Percentiles rank a stretch among this genome's conserved stretches.
phyloP scores from a whole-genome alignment of 2,329 filamentous ascomycete species.

The Cladosporium austrohemisphaericum region DNA sequence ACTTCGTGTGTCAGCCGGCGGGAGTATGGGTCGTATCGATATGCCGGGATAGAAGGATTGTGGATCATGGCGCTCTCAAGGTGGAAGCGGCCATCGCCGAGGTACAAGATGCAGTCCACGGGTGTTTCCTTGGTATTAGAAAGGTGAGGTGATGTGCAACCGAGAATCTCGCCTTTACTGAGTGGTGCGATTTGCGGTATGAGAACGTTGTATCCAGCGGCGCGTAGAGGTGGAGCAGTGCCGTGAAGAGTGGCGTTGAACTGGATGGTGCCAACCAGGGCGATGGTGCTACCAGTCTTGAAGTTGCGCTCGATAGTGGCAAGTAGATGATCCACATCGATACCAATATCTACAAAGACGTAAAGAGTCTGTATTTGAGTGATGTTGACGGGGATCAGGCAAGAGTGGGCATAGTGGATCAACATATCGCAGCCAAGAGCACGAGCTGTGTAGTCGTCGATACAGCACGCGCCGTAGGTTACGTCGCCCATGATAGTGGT shows the following conservation, averaged over 20 bases:
- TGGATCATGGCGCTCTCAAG: conserved; percentile 99
- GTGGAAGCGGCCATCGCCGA: conserved; percentile 91
- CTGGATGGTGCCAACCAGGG: conserved; percentile 94
- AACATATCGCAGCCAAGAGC: conserved; percentile 91
- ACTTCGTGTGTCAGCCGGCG: conserved; percentile 84
- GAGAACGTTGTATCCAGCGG: conserved; percentile 77
- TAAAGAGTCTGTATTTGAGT: conserved; percentile 97
- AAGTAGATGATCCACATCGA: conserved; percentile 83
- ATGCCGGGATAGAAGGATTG: conserved; percentile 84
- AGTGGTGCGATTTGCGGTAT: conserved; percentile 91
- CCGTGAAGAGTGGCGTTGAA: conserved; percentile 97
- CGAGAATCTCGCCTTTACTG: conserved; percentile 91
- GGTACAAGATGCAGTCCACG: conserved; percentile 78
- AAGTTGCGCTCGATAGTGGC: conserved; percentile 89
- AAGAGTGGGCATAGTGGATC: conserved; percentile 96
- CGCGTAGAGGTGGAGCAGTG: conserved; percentile 70
- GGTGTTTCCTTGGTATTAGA: conserved; percentile 38
- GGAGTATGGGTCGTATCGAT: conserved; percentile 95
- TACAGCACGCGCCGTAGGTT: conserved; percentile 96
- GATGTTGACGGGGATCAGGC: conserved; percentile 90
- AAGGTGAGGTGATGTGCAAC: conserved; percentile 89
- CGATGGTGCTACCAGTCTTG: conserved; percentile 76
- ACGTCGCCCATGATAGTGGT: conserved; percentile 99
- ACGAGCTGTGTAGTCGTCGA: conserved; percentile 94
- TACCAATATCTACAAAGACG: conserved; percentile 96